Evolutionary conservation across 352 stramenopile genomes (phyloP), one percentile per base, ranked within the genome.

Genomic region (Thalassiosira mediterranea): DNA sequence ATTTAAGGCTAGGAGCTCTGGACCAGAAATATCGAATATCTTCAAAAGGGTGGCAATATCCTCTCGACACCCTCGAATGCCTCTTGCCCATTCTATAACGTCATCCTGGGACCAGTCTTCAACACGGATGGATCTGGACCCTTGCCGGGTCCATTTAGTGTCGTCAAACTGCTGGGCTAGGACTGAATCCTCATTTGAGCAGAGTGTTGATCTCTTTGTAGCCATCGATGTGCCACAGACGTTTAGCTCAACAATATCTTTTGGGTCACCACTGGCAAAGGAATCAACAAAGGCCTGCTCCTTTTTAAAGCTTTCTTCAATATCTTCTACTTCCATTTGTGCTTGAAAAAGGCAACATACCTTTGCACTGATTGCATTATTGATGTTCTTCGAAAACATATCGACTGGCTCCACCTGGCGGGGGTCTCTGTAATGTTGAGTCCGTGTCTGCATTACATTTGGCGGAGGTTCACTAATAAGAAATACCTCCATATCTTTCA

Each of bases 151-250:
- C 58, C 58, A 68, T 40, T 58, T 68, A 5, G 58, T 19, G 58
- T 68, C 40, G 25, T 68, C 58, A 44, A 68, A 68, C 44, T 68
- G 58, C 21, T 57, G 38, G 21, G 58, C 58, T 3, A 68, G 29
- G 1, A 68, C 40, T 19, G 58, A 68, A 17, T 68, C 58, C 28
- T 68, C 44, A 15, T 3, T 32, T 15, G 19, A 23, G 0, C 23
- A 23, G 10, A 68, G 38, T 11, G 58, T 68, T 13, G 40, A 52
- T 26, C 58, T 34, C 26, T 40, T 31, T 51, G 60, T 49, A 5
- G 32, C 13, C 60, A 70, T 70, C 11, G 21, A 48, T 11, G 60
- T 70, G 1, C 60, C 60, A 28, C 47, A 37, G 3, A 70, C 60
- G 31, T 70, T 70, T 1, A 70, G 48, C n/a, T 17, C 11, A 17